Base-by-base conservation (phyloP, 129 eudicot species). In the Tanacetum coccineum region DNA sequence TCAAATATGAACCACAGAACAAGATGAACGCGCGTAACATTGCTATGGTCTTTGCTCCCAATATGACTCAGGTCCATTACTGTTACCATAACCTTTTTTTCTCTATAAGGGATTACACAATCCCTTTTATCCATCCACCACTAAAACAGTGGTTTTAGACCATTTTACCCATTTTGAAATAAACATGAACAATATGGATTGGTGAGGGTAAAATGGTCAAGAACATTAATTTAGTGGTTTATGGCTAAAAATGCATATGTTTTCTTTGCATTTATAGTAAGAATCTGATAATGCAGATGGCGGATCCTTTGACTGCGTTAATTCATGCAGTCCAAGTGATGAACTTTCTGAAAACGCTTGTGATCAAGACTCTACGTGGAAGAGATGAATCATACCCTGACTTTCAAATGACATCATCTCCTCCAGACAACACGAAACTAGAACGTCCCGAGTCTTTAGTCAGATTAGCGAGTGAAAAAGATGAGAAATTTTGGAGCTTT, bases 301-400 rank as follows among this genome's bases (percentile, higher is more conserved):
- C 88, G 2, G 97, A 91, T 74, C 97, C 97, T 59, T 77, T 91
- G 82, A 91, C 97, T 14, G 97, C 97, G 12, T 55, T 91, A 71
- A 83, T 91, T 74, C 97, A 91, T 64, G 97, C 97, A 3, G 97
- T 91, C 76, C 97, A 87, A 81, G 97, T 91, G 9, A 91, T 91
- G 97, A 91, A 91, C 81, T 85, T 91, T 32, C 88, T 91, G 6
- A 91, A 83, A 78, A 87, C 93, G 13, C 87, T 91, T 63, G 87
- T 91, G 0, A 25, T 59, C 6, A 91, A 72, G 76, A 81, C 85
- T 65, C 76, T 91, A 13, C 72, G 73, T 10, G 86, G 66, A 68
- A 83, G 90, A 76, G 82, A 79, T 63, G 87, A 78, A 42, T 30
- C 70, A n/a, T 49, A 36, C 7, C 42, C 42, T 9, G 42, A 36